Evolutionary conservation across 164 flowering plant genomes (phyloP).

Genomic region (Vitis cinerea): DNA sequence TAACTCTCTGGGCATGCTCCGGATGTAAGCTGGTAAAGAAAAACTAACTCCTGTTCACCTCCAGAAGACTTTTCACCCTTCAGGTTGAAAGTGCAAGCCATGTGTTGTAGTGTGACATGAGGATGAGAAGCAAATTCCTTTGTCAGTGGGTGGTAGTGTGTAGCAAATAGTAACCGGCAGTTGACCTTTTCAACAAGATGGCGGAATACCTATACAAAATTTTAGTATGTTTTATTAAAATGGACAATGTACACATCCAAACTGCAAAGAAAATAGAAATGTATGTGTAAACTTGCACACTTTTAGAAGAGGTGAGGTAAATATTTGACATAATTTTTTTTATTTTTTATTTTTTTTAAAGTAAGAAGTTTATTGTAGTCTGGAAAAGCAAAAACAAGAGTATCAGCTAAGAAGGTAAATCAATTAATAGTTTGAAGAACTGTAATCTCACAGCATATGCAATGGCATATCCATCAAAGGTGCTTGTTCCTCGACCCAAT

Average conservation of each 20-base stretch:
- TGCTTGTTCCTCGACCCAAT: slow-evolving; percentile 97
- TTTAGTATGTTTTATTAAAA: neutral
- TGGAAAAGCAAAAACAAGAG: neutral
- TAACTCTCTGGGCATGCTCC: slow-evolving; percentile 98
- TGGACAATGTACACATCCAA: neutral
- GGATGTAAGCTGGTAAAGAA: slow-evolving; percentile 70
- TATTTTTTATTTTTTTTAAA: no score
- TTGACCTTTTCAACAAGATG: slow-evolving; percentile 91
- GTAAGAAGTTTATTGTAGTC: no score
- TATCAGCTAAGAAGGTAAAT: neutral
- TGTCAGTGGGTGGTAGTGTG: slow-evolving; percentile 93
- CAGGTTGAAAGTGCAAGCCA: slow-evolving; percentile 70
- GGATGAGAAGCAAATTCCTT: slow-evolving; percentile 94
- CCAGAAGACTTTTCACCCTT: slow-evolving; percentile 23
- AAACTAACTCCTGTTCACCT: slow-evolving; percentile 58
- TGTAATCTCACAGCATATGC: slow-evolving; percentile 83
- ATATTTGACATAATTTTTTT: no score
- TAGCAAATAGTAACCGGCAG: slow-evolving; percentile 88
- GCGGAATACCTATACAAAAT: slow-evolving; percentile 67
- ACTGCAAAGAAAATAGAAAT: neutral
- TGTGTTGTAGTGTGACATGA: slow-evolving; percentile 77
- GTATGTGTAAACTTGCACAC: no score
- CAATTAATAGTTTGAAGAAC: neutral
- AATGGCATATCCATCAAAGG: slow-evolving; percentile 98
- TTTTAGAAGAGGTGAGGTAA: no score